Evolutionary conservation across 495 filamentous ascomycete genomes (phyloP).

Genomic region (Penicillium turbatum): DNA sequence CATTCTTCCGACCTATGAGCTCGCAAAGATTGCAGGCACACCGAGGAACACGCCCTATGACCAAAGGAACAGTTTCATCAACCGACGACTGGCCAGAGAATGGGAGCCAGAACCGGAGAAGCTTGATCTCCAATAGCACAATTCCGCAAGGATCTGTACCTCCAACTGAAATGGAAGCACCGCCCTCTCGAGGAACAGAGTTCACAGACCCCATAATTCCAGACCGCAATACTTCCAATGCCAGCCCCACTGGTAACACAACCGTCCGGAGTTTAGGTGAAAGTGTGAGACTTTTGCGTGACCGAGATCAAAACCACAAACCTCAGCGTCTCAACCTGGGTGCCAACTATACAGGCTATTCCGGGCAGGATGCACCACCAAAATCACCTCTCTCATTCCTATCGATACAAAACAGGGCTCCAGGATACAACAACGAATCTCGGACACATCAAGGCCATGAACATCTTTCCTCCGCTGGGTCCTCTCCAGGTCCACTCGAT

Average conservation of each 20-base stretch:
- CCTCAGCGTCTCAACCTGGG: slow-evolving; percentile 54
- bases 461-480: slow-evolving; percentile 69
- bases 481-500: slow-evolving; percentile 56
- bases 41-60: slow-evolving; percentile 56
- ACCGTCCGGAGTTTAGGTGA: slow-evolving; percentile 64
- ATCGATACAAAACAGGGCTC: slow-evolving; percentile 49
- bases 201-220: slow-evolving; percentile 60
- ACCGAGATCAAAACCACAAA: slow-evolving; percentile 45
- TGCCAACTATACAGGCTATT: slow-evolving; percentile 47
- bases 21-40: slow-evolving; percentile 93
- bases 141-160: slow-evolving; percentile 35
- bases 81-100: slow-evolving; percentile 45
- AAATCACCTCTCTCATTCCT: slow-evolving; percentile 70
- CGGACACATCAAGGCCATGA: slow-evolving; percentile 72
- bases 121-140: slow-evolving; percentile 47
- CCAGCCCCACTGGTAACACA: slow-evolving; percentile 65
- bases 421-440: slow-evolving; percentile 46
- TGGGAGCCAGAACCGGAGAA: slow-evolving; percentile 43
- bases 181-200: slow-evolving; percentile 75
- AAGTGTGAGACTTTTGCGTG: slow-evolving; percentile 68
- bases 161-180: slow-evolving; percentile 54
- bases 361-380: slow-evolving; percentile 49
- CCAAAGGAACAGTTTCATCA: slow-evolving; percentile 37
- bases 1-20: slow-evolving; percentile 96
- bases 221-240: slow-evolving; percentile 67